Base-by-base conservation (phyloP, 2,329 filamentous ascomycete species). In the Massarina eburnea region DNA sequence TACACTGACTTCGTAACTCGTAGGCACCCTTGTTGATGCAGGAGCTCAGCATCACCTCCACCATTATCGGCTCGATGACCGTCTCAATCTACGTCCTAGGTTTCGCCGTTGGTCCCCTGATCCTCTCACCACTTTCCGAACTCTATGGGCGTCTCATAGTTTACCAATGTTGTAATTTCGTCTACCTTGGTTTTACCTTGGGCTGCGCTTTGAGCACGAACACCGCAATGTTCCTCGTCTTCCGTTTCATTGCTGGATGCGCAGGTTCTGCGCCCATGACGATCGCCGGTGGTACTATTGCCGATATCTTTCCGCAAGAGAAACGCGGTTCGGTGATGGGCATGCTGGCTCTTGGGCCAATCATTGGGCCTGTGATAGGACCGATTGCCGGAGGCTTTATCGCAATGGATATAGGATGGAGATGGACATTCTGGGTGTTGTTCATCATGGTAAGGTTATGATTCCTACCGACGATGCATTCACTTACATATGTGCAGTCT, bases 281-380 rank as follows among this genome's bases (percentile, higher is more conserved):
- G 2, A 70, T 79, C 14, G 79, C 77, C 12, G 76, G 73, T 19
- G 79, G 76, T 1, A 75, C 72, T 2, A 71, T 82, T 29, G 75
- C 76, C 2, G 80, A 82, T 52, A 56, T 80, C 29, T 72, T 79
- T 41, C 70, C 73, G 0, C 59, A 66, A n/a, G 71, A 75, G 39
- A 68, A 75, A 46, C 68, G 80, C n/a, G 79, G 76, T 0, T 65
- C 64, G 19, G 76, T 72, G 14, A 78, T 80, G 73, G 71, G 74
- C 8, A 55, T 75, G 0, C 80, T 71, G 63, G 69, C 71, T 3
- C 49, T 79, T 17, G 79, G 79, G 0, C 77, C 78, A 8, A 61
- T 80, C 3, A 55, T 80, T 0, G 77, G 78, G 0, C 78, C 76
- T 5, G 57, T 68, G 15, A 24, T 51, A 3, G 57, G 58, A 2